A percentile compares a stretch with the other conserved stretches of the same genome.
phyloP scores from a whole-genome alignment of 768 basidiomycete species.

The Pleurotus salmoneostramineus region DNA sequence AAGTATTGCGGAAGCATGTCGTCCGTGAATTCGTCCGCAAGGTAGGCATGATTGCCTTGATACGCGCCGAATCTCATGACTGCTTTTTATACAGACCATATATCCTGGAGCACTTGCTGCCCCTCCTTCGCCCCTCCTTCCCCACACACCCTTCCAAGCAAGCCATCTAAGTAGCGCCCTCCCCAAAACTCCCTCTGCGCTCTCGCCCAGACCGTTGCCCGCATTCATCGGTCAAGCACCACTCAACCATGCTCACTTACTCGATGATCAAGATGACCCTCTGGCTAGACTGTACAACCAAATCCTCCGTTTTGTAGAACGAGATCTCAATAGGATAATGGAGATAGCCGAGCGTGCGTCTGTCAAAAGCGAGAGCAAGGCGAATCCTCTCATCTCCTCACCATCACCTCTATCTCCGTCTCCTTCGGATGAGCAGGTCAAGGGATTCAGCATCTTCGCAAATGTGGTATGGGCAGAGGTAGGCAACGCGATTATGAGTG shows the following conservation, averaged over 20 bases:
- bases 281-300: conserved; percentile 79
- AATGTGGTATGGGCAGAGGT: conserved; percentile 90
- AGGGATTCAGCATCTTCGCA: conserved; percentile 79
- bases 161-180: conserved; percentile 21
- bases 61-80: not conserved
- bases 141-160: conserved; percentile 65
- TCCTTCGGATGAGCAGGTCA: conserved; percentile 12
- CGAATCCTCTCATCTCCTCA: conserved; percentile 12
- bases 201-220: conserved; percentile 53
- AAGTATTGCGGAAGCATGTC: conserved; percentile 70
- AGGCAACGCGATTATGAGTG: conserved; percentile 74
- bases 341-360: conserved; percentile 69
- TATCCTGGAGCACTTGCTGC: conserved; percentile 62
- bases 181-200: conserved; percentile 46
- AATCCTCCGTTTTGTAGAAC: conserved; percentile 75
- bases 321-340: conserved; percentile 73
- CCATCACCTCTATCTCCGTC: not conserved
- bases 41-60: conserved; percentile 32
- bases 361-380: conserved; percentile 36
- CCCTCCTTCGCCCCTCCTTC: conserved; percentile 72
- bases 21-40: conserved; percentile 75
- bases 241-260: conserved; percentile 38
- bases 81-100: conserved; percentile 52
- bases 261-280: conserved; percentile 65
- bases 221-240: conserved; percentile 21